Evolutionary conservation across 768 basidiomycete genomes (phyloP), one percentile per base, ranked within the genome.

Genomic region (Termitomyces titanicus): DNA sequence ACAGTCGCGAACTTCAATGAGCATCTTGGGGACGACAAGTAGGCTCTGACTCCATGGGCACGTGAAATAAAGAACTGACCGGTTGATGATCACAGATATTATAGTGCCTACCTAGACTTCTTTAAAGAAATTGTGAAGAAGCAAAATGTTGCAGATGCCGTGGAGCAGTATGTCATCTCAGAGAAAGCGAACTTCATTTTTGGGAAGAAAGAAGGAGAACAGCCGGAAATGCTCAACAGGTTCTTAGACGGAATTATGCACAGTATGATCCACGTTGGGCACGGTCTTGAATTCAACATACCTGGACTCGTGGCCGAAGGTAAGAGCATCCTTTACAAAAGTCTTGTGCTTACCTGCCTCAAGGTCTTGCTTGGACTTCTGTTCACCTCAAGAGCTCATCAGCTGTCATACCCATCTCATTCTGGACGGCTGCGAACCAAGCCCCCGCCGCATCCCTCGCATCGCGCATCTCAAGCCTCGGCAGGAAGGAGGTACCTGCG

Each of bases 241-340:
- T 77, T 84, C 57, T 35, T 85, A 15, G 74, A 74, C 1, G 85
- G 83, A 2, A 62, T 86, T 8, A 25, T 89, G 5, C 88, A 90
- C 61, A 82, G 87, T 0, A 53, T 88, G 38, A 88, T 89, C 43
- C 84, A 88, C 60, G 60, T 70, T 3, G 86, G 84, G 13, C 80
- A 81, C 65, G 86, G 85, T 3, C 66, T 78, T 3, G 88, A 89
- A 64, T 88, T 88, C 56, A 72, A 64, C 3, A 54, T 85, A 20
- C 76, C 80, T 7, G 87, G 85, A 0, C 66, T 86, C 45, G 66
- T 81, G 2, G 81, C 80, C 1, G 86, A 89, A 72, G 88, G 87
- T 86, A 51, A 22, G 44, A 13, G 42, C 43, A 17, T 44, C 15
- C n/a, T 17, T 8, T 33, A 22, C 20, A 9, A 40, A 35, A 29